Base-by-base conservation (phyloP, 1,284 basidiomycete species). In the Calocybe gambosa region DNA sequence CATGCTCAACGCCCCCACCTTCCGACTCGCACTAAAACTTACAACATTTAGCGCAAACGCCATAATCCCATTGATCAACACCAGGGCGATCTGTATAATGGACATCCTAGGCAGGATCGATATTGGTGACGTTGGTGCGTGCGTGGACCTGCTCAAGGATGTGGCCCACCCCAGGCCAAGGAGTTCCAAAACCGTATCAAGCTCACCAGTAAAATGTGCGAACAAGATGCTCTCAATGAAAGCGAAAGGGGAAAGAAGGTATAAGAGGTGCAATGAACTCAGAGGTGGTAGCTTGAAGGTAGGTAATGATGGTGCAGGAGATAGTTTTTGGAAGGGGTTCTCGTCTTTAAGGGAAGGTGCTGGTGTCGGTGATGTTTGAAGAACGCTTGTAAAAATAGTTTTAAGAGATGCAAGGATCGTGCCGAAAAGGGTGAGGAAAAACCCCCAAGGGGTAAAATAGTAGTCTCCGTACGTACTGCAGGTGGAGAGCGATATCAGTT, bases 31-130 rank as follows among this genome's bases (percentile, higher is more conserved):
- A 37, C 88, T 89, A 60, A 95, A 93, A 62, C 87, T 90, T 46
- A 94, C 89, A 5, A 95, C 82, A 59, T 97, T 96, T 37, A 96
- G 71, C 5, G 81, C 86, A 61, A 95, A 96, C 2, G 93, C 93
- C 57, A 96, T 82, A 15, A 74, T 62, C 0, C 91, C 93, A 56
- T 96, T 97, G 39, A 87, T 59, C 3, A 81, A 55, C 28, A 96
- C 66, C 2, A 82, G 78, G 0, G 76, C 48, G 0, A 78, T 68
- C 49, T 78, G 57, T 20, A 19, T 16, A 16, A 35, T 45, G 5
- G 47, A 47, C 34, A 57, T 47, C 8, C 55, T 41, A 3, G 37
- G 37, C 7, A 6, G 13, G 5, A 12, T 16, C 3, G 35, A 19
- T 6, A 68, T 19, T 7, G 42, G 34, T 5, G 43, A 20, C 6